These are phyloP conservation scores for Beauveria scarabaeidicola DNA, from an alignment of 2,329 filamentous ascomycete genomes.

Conservation along the genomic window DNA sequence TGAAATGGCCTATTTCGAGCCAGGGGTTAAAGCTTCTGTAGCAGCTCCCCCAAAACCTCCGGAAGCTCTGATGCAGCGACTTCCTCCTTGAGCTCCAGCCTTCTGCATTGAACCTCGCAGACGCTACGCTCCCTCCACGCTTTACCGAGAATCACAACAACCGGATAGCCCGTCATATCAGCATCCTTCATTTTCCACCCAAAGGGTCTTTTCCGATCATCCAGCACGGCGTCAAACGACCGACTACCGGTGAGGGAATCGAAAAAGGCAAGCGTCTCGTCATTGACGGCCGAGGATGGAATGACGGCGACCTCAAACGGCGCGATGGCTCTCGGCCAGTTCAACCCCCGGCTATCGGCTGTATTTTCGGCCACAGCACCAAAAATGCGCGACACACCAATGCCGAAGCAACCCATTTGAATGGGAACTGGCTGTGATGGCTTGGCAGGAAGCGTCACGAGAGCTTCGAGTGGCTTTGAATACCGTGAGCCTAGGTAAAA, in stretches of 20 bases:
- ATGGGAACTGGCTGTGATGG: slow-evolving; percentile 41
- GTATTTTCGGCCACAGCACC: slow-evolving; percentile 74
- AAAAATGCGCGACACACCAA: slow-evolving; percentile 85
- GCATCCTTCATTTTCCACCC: slow-evolving; percentile 87
- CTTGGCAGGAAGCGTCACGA: slow-evolving; percentile 35
- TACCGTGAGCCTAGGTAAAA: slow-evolving; percentile 91
- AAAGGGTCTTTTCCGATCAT: slow-evolving; percentile 61
- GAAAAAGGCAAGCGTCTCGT: slow-evolving; percentile 51
- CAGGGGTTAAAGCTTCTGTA: slow-evolving; percentile 39
- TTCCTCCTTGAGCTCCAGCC: slow-evolving; percentile 52
- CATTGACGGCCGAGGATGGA: slow-evolving; percentile 34
- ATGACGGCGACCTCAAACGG: slow-evolving; percentile 73
- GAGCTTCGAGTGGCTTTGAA: slow-evolving; percentile 62
- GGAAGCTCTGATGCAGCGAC: slow-evolving; percentile 44
- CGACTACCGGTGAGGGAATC: slow-evolving; percentile 41
- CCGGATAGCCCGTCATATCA: slow-evolving; percentile 79
- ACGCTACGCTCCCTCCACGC: slow-evolving; percentile 49
- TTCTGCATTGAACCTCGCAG: slow-evolving; percentile 75
- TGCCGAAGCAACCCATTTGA: slow-evolving; percentile 95
- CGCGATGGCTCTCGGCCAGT: slow-evolving; percentile 81
- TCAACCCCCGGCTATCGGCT: slow-evolving; percentile 63
- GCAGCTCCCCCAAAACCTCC: slow-evolving; percentile 25
- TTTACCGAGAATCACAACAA: slow-evolving; percentile 71
- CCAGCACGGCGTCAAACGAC: slow-evolving; percentile 57
- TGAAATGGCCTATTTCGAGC: not conserved